phyloP scores from a whole-genome alignment of 2,329 filamentous ascomycete species.

The Colletotrichum sp. region DNA sequence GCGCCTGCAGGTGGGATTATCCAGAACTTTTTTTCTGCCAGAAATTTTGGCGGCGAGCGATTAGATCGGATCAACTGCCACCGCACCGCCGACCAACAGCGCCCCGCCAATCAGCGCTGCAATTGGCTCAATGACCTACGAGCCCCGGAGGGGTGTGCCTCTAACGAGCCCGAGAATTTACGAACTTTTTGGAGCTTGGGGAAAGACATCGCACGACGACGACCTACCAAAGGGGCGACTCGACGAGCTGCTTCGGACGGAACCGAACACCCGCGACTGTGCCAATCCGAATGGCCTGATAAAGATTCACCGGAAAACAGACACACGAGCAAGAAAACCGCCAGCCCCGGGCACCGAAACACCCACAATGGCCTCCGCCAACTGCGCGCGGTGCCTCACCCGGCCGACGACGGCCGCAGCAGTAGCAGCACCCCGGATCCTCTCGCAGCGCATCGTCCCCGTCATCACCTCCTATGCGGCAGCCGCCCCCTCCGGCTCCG shows the following conservation, averaged over 20 bases:
- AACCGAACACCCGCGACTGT: not conserved
- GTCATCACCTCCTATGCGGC: constrained; percentile 28
- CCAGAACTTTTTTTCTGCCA: constrained; percentile 22
- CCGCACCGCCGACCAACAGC: not conserved
- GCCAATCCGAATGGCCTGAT: constrained; percentile 2
- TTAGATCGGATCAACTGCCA: constrained; percentile 22
- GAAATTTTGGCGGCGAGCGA: constrained; percentile 24
- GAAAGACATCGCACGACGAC: constrained; percentile 20
- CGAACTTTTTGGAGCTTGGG: constrained; percentile 18
- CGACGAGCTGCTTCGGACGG: constrained; percentile 17
- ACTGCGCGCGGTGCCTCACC: constrained; percentile 48
- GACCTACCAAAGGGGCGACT: constrained; percentile 7
- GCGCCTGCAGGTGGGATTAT: not conserved
- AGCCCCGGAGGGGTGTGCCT: not conserved
- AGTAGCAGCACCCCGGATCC: constrained; percentile 17
- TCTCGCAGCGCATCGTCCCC: constrained; percentile 37
- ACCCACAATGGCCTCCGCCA: constrained; percentile 41
- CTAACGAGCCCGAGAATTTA: constrained; percentile 19
- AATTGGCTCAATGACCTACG: not conserved
- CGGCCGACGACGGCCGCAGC: constrained; percentile 33
- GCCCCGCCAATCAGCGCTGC: constrained; percentile 5
- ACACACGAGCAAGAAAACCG: not conserved
- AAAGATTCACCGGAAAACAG: not conserved
- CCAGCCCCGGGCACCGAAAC: constrained; percentile 23
- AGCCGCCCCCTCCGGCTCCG: constrained; percentile 37